A percentile compares a stretch with the other conserved stretches of the same genome.
Evolutionary conservation across 2,329 filamentous ascomycete genomes (phyloP).

Genomic region (Trichoderma afroharzianum): DNA sequence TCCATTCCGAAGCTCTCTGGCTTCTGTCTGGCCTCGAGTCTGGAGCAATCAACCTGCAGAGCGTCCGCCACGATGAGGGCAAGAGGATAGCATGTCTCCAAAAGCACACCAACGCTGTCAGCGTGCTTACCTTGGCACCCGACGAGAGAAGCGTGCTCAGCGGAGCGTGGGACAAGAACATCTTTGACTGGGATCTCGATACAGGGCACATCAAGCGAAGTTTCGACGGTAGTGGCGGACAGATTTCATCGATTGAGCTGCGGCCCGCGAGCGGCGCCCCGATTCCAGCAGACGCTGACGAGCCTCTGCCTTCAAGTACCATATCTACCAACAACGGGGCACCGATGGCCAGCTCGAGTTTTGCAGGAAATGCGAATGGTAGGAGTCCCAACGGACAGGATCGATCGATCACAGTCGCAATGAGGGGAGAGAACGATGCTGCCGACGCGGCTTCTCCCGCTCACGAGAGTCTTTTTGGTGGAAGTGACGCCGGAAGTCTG

Average conservation of each 20-base stretch:
- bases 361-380: slow-evolving; percentile 25
- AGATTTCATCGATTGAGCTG: slow-evolving; percentile 85
- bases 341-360: slow-evolving; percentile 51
- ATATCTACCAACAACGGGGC: slow-evolving; percentile 72
- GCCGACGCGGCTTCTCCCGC: slow-evolving; percentile 53
- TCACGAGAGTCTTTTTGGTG: slow-evolving; percentile 77
- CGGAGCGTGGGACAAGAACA: slow-evolving; percentile 93
- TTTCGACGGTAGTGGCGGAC: slow-evolving; percentile 74
- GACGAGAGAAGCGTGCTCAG: slow-evolving; percentile 87
- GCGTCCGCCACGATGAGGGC: slow-evolving; percentile 89
- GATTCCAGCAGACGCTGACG: slow-evolving; percentile 69
- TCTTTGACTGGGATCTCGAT: slow-evolving; percentile 93
- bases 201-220: slow-evolving; percentile 71
- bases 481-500: slow-evolving; percentile 74
- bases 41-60: slow-evolving; percentile 88
- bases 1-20: slow-evolving; percentile 88
- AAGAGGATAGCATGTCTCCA: slow-evolving; percentile 79
- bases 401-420: slow-evolving; percentile 26
- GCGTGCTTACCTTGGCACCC: slow-evolving; percentile 73
- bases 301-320: slow-evolving; percentile 59
- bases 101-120: slow-evolving; percentile 87
- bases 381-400: slow-evolving; percentile 19
- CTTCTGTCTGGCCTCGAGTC: slow-evolving; percentile 85
- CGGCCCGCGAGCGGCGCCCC: slow-evolving; percentile 72
- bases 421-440: slow-evolving; percentile 47